Percentiles rank a stretch among this genome's conserved stretches.
phyloP scores from a whole-genome alignment of 1,284 basidiomycete genomes.

The Amylostereum areolatum region DNA sequence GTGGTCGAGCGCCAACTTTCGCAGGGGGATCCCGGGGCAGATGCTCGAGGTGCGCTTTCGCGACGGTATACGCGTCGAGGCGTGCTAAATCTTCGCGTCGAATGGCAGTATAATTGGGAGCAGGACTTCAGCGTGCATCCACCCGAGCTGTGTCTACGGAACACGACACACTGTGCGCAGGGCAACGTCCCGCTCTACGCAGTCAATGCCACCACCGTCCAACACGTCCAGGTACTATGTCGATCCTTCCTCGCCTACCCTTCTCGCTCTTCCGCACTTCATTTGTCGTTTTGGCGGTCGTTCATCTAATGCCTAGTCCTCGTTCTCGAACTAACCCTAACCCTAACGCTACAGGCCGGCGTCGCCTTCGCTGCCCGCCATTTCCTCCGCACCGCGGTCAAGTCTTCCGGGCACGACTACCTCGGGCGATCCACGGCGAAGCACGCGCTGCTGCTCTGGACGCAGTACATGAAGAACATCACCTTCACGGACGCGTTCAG shows the following conservation, averaged over 20 bases:
- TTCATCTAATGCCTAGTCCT: background rate
- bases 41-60: constrained; percentile 13
- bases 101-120: constrained; percentile 12
- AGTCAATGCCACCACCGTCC: constrained; percentile 14
- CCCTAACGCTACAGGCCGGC: constrained; percentile 14
- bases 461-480: constrained; percentile 15
- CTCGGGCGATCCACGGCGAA: constrained; percentile 27
- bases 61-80: background rate
- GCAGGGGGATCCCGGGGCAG: constrained; percentile 14
- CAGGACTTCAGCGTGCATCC: constrained; percentile 11
- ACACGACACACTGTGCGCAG: constrained; percentile 15
- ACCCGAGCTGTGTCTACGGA: constrained; percentile 14
- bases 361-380: constrained; percentile 16
- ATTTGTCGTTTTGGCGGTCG: background rate
- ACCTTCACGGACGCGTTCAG: constrained; percentile 21
- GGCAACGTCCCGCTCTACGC: constrained; percentile 17
- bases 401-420: constrained; percentile 25
- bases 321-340: background rate
- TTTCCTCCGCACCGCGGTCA: constrained; percentile 22
- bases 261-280: background rate
- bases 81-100: background rate
- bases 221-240: constrained; percentile 15
- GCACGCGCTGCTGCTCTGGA: constrained; percentile 22
- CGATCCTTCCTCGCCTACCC: too few relatives aligned
- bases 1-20: constrained; percentile 15